Conservation (phyloP, 139 green algal species). For the Zygnema circumcarinatum region DNA sequence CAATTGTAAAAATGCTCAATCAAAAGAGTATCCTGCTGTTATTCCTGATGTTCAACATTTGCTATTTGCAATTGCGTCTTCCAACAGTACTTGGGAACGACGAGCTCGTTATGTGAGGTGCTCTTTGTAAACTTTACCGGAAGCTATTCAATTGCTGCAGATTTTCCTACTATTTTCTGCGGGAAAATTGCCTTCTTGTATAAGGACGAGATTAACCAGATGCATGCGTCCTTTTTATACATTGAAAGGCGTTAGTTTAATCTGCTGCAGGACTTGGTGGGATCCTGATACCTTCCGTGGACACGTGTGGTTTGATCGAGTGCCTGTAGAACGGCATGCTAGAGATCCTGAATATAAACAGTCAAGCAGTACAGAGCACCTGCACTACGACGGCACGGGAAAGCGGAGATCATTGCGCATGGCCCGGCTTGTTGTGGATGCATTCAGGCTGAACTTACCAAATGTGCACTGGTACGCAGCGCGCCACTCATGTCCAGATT, state of each 20-base stretch:
- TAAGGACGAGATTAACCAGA: too few species aligned
- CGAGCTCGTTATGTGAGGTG: not conserved
- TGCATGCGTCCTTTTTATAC: too few species aligned
- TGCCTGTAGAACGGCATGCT: not conserved
- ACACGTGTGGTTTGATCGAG: conserved; percentile 44
- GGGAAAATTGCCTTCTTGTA: too few species aligned
- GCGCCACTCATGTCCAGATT: too few species aligned
- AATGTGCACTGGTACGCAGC: conserved; percentile 38
- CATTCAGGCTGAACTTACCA: conserved; percentile 14
- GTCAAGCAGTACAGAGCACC: not conserved
- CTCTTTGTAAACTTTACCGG: not conserved
- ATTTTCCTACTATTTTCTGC: too few species aligned
- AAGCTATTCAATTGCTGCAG: too few species aligned
- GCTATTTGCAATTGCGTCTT: not conserved
- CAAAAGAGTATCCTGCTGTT: too few species aligned
- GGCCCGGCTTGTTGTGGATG: conserved; percentile 22
- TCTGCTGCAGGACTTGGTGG: conserved; percentile 36
- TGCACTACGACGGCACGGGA: conserved; percentile 30
- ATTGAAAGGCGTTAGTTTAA: too few species aligned
- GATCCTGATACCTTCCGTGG: conserved; percentile 11
- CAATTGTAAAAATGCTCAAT: too few species aligned
- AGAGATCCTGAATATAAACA: conserved; percentile 4
- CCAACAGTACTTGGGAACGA: not conserved
- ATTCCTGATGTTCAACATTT: not conserved
- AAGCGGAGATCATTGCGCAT: not conserved